Percentiles rank a stretch among this genome's conserved stretches.
Evolutionary conservation across 495 filamentous ascomycete species (phyloP).

Genomic region (Parmelia sp.): DNA sequence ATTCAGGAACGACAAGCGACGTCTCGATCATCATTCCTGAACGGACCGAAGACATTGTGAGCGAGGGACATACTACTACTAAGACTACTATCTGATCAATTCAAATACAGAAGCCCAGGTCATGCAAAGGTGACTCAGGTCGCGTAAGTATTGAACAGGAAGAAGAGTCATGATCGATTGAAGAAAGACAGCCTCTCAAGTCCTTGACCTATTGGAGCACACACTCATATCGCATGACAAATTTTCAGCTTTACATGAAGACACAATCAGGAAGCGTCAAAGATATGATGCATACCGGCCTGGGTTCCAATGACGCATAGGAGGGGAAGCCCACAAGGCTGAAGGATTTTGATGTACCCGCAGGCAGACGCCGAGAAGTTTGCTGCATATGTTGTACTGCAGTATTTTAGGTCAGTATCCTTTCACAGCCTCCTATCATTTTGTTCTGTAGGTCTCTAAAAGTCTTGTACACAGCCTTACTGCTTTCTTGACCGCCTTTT

Average conservation of each 20-base stretch:
- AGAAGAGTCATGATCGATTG: neutral
- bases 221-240: neutral
- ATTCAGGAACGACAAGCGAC: neutral
- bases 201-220: neutral
- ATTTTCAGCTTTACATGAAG: neutral
- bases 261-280: neutral
- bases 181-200: neutral
- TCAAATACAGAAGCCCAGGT: neutral
- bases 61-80: neutral
- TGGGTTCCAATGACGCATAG: neutral
- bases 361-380: neutral
- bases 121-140: neutral
- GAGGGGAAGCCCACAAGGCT: neutral
- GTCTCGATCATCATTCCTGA: neutral
- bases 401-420: no score
- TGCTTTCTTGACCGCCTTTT: conserved; percentile 1
- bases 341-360: neutral
- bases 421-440: neutral
- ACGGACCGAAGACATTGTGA: neutral
- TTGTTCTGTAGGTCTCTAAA: neutral
- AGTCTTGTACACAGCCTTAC: neutral
- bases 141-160: neutral
- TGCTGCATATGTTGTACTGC: neutral
- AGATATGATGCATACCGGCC: neutral
- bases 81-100: neutral